Evolutionary conservation across 1,139 yeast genomes (phyloP).

Genomic region (Starmera stellimalicola): DNA sequence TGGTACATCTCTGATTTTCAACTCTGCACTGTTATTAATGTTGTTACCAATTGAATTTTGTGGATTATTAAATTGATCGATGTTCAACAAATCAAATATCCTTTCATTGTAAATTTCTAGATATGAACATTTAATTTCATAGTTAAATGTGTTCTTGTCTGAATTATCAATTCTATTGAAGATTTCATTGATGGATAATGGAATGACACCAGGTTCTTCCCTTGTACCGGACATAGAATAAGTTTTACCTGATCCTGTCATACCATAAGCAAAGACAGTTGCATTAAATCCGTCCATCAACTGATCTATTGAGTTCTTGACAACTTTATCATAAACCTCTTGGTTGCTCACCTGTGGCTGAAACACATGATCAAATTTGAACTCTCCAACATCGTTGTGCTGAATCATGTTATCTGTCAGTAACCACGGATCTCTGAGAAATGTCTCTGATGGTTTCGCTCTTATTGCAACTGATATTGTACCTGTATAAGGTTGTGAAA

Average conservation of each 20-base stretch:
- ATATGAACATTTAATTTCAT: slow-evolving; percentile 54
- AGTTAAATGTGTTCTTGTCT: slow-evolving; percentile 22
- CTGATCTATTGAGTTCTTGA: slow-evolving; percentile 51
- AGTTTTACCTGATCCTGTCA: slow-evolving; percentile 96
- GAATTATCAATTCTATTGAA: slow-evolving; percentile 37
- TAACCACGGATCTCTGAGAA: slow-evolving; percentile 27
- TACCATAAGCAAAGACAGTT: slow-evolving; percentile 87
- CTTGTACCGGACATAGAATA: slow-evolving; percentile 77
- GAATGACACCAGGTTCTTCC: slow-evolving; percentile 68
- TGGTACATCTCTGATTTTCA: slow-evolving; percentile 69
- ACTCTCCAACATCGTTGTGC: slow-evolving; percentile 45
- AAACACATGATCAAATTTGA: slow-evolving; percentile 72
- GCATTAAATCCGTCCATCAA: slow-evolving; percentile 79
- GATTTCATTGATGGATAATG: slow-evolving; percentile 60
- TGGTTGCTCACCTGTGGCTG: slow-evolving; percentile 41
- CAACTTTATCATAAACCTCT: slow-evolving; percentile 53
- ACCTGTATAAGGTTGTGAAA: slow-evolving; percentile 22
- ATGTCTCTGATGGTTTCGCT: slow-evolving; percentile 23
- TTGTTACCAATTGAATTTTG: slow-evolving; percentile 3
- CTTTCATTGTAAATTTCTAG: slow-evolving; percentile 89
- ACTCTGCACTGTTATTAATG: slow-evolving; percentile 30
- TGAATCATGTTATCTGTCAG: slow-evolving; percentile 33
- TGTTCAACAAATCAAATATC: slow-evolving; percentile 56
- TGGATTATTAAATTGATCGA: slow-evolving; percentile 15
- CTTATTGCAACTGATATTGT: slow-evolving; percentile 28